A percentile compares a stretch with the other conserved stretches of the same genome.
Evolutionary conservation across 2,329 filamentous ascomycete genomes (phyloP).

Genomic region (Westerdykella aurantiaca): DNA sequence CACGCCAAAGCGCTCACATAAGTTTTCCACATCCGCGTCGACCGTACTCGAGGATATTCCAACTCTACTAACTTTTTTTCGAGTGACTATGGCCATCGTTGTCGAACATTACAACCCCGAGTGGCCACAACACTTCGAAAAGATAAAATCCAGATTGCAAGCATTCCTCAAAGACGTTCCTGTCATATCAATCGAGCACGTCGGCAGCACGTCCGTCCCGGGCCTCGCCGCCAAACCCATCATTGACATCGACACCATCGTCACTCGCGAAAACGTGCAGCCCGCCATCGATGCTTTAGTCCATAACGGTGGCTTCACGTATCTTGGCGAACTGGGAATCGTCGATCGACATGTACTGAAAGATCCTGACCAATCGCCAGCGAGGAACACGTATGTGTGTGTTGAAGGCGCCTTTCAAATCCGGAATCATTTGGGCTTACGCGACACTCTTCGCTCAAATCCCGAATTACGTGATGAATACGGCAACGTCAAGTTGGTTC

Average conservation of each 20-base stretch:
- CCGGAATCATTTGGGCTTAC: constrained; percentile 37
- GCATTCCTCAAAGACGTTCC: constrained; percentile 10
- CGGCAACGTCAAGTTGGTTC: constrained; percentile 15
- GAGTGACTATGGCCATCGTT: constrained; percentile 14
- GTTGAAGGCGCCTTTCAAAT: constrained; percentile 29
- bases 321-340: constrained; percentile 35
- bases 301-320: constrained; percentile 25
- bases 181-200: constrained; percentile 30
- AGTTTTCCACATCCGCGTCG: not conserved
- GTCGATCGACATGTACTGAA: constrained; percentile 32
- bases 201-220: constrained; percentile 36
- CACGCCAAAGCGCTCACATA: not conserved
- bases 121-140: constrained; percentile 25
- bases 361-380: constrained; percentile 21
- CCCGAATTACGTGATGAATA: constrained; percentile 27
- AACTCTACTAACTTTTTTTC: no score
- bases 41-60: no score
- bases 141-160: constrained; percentile 15
- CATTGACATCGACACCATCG: constrained; percentile 36
- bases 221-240: constrained; percentile 34
- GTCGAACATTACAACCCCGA: constrained; percentile 24
- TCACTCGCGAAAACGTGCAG: constrained; percentile 19
- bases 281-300: constrained; percentile 27
- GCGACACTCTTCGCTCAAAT: constrained; percentile 31
- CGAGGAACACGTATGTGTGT: constrained; percentile 36